Evolutionary conservation across 345 rosid species (phyloP).

Genomic region (Citrus unshiu): DNA sequence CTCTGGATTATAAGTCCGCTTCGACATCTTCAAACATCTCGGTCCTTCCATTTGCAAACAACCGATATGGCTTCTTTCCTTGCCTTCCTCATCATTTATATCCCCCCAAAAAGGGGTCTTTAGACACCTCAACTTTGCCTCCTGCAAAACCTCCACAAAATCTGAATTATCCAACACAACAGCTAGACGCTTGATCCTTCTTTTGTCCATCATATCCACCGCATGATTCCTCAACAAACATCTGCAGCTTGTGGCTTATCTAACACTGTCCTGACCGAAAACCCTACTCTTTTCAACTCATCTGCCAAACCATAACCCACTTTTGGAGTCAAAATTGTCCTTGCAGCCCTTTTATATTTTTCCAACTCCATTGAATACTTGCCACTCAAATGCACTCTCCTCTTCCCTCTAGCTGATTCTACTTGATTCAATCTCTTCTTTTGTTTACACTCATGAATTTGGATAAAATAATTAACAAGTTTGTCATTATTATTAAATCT

Average conservation of each 20-base stretch:
- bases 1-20: too few species aligned
- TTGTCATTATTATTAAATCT: conserved; percentile 65
- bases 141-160: too few species aligned
- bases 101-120: too few species aligned
- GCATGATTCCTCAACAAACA: conserved; percentile 36
- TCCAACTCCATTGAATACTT: conserved; percentile 73
- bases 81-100: too few species aligned
- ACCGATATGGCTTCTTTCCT: too few species aligned
- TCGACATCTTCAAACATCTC: too few species aligned
- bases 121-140: too few species aligned
- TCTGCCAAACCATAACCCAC: conserved; percentile 67
- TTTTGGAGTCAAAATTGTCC: conserved; percentile 54
- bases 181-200: conserved; percentile 63
- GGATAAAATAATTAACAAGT: conserved; percentile 32
- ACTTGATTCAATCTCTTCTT: conserved; percentile 72
- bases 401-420: conserved; percentile 69
- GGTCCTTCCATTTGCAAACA: too few species aligned
- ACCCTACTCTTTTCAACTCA: conserved; percentile 73
- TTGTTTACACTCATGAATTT: conserved; percentile 74
- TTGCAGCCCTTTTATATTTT: conserved; percentile 58
- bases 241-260: too few species aligned
- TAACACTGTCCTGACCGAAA: conserved; percentile 16
- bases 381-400: conserved; percentile 64
- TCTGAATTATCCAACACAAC: conserved; percentile 10
- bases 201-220: conserved; percentile 67